phyloP scores from a whole-genome alignment of 257 asterid genomes.

The Avicennia marina region DNA sequence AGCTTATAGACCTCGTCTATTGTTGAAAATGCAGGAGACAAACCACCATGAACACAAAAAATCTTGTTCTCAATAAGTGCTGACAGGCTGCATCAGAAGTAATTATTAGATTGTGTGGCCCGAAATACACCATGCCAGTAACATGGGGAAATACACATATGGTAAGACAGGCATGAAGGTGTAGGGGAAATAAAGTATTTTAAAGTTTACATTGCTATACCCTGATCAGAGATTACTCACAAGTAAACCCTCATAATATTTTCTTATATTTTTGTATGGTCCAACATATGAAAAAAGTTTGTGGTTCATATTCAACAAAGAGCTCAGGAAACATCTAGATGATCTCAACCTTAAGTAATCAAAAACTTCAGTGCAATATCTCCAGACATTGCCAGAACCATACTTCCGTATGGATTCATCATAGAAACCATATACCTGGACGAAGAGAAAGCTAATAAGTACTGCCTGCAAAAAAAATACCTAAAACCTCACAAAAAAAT shows the following conservation, averaged over 20 bases:
- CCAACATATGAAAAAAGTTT: neutral
- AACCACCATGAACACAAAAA: conserved; percentile 96
- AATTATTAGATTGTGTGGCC: neutral
- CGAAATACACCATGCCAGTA: neutral
- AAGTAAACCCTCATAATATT: neutral
- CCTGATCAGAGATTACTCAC: too few species aligned
- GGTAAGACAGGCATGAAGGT: too few species aligned
- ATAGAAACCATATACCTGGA: conserved; percentile 94
- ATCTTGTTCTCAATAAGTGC: conserved; percentile 94
- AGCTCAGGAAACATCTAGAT: neutral
- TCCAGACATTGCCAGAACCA: conserved; percentile 92
- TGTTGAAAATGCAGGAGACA: conserved; percentile 84
- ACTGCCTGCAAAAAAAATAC: neutral
- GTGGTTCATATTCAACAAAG: neutral
- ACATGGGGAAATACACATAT: neutral
- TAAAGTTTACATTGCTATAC: too few species aligned
- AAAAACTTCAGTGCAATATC: conserved; percentile 97
- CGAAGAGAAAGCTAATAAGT: conserved; percentile 8
- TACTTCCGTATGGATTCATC: conserved; percentile 98
- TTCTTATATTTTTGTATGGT: neutral
- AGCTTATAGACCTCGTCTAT: conserved; percentile 69
- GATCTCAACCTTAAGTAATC: conserved; percentile 72
- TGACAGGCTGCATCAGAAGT: conserved; percentile 59
- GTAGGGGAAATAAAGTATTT: neutral
- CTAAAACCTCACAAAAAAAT: conserved; percentile 8